Conservation (phyloP, 1,284 basidiomycete genomes). For the Puccinia horiana region DNA sequence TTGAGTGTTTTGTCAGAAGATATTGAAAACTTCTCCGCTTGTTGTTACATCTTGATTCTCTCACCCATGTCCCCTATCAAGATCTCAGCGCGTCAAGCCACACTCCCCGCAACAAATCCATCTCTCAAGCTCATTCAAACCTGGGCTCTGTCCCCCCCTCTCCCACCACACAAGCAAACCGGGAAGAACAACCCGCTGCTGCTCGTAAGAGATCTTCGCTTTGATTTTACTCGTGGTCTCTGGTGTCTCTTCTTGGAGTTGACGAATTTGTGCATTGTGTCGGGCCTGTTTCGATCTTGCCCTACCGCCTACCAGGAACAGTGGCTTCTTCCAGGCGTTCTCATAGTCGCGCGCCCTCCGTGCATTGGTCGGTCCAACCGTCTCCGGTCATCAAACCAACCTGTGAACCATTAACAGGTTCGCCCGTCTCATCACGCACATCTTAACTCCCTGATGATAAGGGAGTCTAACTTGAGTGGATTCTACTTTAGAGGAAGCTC, state of each 20-base stretch:
- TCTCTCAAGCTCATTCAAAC: conserved; percentile 1
- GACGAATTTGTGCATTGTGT: too few species aligned
- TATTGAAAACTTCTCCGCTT: background rate
- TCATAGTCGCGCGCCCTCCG: conserved; percentile 19
- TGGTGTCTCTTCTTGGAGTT: too few species aligned
- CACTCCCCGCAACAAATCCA: background rate
- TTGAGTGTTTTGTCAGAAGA: background rate
- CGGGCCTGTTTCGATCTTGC: background rate
- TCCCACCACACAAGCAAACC: background rate
- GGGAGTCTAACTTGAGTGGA: background rate
- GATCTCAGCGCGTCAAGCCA: background rate
- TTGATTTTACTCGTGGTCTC: too few species aligned
- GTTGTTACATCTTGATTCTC: background rate
- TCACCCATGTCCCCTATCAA: background rate
- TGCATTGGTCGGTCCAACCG: background rate
- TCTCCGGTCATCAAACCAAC: background rate
- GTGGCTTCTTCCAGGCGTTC: conserved; percentile 11
- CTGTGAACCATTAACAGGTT: background rate
- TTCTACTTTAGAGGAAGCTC: conserved; percentile 5
- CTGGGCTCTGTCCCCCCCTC: background rate
- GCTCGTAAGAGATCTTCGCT: background rate
- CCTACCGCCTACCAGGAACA: background rate
- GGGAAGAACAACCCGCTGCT: background rate
- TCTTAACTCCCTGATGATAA: background rate
- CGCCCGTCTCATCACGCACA: background rate